Base-by-base conservation (phyloP, 345 rosid species). In the Cochlearia excelsa region DNA sequence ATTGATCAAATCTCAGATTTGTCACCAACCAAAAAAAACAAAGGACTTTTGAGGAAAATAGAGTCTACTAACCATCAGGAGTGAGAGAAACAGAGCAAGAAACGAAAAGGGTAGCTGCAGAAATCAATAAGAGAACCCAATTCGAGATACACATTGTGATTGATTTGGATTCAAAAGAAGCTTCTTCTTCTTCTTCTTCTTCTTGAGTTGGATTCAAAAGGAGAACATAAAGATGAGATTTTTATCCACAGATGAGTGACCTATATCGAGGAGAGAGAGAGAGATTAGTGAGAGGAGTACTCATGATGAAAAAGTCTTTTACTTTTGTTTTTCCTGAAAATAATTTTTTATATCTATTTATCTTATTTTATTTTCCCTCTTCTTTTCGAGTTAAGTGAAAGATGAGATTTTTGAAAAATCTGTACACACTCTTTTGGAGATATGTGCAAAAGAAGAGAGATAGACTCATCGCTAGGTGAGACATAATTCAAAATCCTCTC, bases 381-480 rank as follows among this genome's bases (percentile, higher is more conserved):
- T 64, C 70, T 71, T 64, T 70, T 63, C 69, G 69, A 63, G 68
- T 42, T 56, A 27, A 27, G 74, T 41, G 68, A 69, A 69, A 47
- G 68, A 4, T 40, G 57, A 9, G 57, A 43, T 41, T 63, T 70
- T 71, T 58, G 40, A 64, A 71, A 16, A 64, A 51, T 33, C 47
- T 39, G 16, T 40, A 27, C 27, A 50, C 35, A 33, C 35, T 33
- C 59, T 23, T 44, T 48, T 69, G 46, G 68, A 69, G 50, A 47
- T 5, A 3, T 52, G 72, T 61, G 73, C 51, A 54, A 9, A 30
- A 38, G 9, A 9, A 53, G 63, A 69, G 30, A 42, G 16, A 23
- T 46, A 51, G 75, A 57, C 44, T 68, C 65, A 63, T 63, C 57
- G 70, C 26, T 27, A 26, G 26, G 35, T 4, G 65, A 63, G 49